Evolutionary conservation across 139 green algal genomes (phyloP).

Genomic region (Chlorokybus atmophyticus): DNA sequence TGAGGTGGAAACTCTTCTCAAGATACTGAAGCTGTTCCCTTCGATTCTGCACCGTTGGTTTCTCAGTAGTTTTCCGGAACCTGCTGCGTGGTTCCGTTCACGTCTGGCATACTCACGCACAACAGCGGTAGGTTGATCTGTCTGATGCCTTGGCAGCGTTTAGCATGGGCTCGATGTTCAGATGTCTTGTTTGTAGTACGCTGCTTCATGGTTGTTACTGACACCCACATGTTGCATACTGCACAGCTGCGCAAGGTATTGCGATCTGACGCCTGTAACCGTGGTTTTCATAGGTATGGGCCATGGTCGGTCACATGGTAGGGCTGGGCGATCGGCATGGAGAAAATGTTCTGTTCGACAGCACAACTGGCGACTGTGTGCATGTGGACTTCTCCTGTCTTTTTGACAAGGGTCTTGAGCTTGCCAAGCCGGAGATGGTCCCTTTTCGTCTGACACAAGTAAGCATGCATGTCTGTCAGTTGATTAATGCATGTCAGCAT

Average conservation of each 20-base stretch:
- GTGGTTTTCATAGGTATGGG: too few species aligned
- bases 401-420: constrained; percentile 46
- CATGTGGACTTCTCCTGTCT: constrained; percentile 90
- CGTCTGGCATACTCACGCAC: constrained; percentile 63
- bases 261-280: too few species aligned
- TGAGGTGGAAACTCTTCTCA: too few species aligned
- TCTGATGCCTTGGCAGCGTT: too few species aligned
- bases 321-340: constrained; percentile 57
- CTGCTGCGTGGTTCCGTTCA: constrained; percentile 65
- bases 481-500: background rate
- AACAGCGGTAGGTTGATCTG: too few species aligned
- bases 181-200: too few species aligned
- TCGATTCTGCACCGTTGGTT: constrained; percentile 76
- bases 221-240: too few species aligned
- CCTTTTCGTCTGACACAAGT: constrained; percentile 90
- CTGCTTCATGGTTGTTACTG: too few species aligned
- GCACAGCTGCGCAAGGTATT: too few species aligned
- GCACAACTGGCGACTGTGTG: constrained; percentile 31
- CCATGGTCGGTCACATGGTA: constrained; percentile 46
- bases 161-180: too few species aligned
- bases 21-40: constrained; percentile 55
- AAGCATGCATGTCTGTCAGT: background rate
- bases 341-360: constrained; percentile 97
- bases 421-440: constrained; percentile 80
- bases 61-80: constrained; percentile 57